A percentile compares a stretch with the other conserved stretches of the same genome.
These are phyloP conservation scores for Xanthoceras sorbifolium DNA, from an alignment of 345 rosid genomes.

Conservation along the genomic window DNA sequence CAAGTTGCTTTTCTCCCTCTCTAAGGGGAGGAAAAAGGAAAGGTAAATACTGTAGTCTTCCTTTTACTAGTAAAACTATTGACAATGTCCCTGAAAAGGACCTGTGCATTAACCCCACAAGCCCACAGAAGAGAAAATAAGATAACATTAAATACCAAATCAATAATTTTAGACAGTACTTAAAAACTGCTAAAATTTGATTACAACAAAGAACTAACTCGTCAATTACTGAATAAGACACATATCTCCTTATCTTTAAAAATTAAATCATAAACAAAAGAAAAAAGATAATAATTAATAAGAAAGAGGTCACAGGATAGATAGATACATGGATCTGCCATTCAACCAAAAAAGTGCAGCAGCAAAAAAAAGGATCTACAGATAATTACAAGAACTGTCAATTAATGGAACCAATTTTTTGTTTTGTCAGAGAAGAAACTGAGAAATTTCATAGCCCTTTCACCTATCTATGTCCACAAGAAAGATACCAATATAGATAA, in stretches of 20 bases:
- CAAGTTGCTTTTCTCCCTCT: slow-evolving; percentile 25
- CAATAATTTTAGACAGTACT: slow-evolving; percentile 24
- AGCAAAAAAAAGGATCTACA: background rate
- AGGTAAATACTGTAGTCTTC: slow-evolving; percentile 25
- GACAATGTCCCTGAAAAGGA: slow-evolving; percentile 37
- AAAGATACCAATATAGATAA: slow-evolving; percentile 8
- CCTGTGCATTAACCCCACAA: slow-evolving; percentile 36
- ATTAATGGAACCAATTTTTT: background rate
- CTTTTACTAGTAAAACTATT: slow-evolving; percentile 28
- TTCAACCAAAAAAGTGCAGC: background rate
- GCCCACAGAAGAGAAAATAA: slow-evolving; percentile 31
- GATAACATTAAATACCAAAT: slow-evolving; percentile 19
- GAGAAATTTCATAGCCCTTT: slow-evolving; percentile 14
- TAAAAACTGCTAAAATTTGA: slow-evolving; percentile 19
- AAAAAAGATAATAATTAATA: background rate
- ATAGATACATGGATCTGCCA: background rate
- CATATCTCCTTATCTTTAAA: slow-evolving; percentile 1
- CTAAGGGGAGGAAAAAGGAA: slow-evolving; percentile 26
- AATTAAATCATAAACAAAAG: background rate
- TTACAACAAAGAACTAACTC: slow-evolving; percentile 9
- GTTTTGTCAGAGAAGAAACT: background rate
- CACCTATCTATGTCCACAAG: slow-evolving; percentile 12
- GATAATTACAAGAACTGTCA: background rate
- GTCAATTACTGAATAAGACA: slow-evolving; percentile 20
- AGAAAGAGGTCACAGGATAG: background rate